Base-by-base conservation (phyloP, 208 protist genomes). In the Tetramitus jugosus region DNA sequence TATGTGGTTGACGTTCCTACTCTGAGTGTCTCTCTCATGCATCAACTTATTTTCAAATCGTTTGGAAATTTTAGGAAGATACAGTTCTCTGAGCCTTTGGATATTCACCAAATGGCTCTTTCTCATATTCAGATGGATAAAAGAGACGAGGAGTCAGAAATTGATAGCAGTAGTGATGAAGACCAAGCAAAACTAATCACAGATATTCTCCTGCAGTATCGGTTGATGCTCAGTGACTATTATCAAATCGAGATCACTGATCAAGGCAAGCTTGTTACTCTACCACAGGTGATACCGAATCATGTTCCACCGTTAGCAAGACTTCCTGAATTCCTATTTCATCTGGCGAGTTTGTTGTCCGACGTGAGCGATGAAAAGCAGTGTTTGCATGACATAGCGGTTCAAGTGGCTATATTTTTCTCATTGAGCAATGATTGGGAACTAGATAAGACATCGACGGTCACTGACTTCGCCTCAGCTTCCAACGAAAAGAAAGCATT, bases 61-160 rank as follows among this genome's bases (percentile, higher is more conserved):
- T 52, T 74, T 37, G 42, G 42, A 13, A 74, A 53, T 6, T 53
- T 74, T 13, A 74, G 37, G 20, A 53, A 74, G 3, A 74, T 74
- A 10, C 33, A 39, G 29, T 53, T 74, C 2, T 3, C 2, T 0
- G 7, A 52, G 39, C n/a, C n/a, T 6, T 43, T 74, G 20, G 42
- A 53, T 53, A 37, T 74, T 39, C 3, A 31, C 3, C 7, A 40
- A 20, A 39, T 65, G 2, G 31, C 6, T 33, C 3, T 26, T 33
- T 29, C 4, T 7, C 14, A 33, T 7, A 29, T 7, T 23, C 4
- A 6, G 4, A 26, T 8, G 6, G 56, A 26, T 62, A 26, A 35
- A 26, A 43, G 26, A 37, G 3, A 26, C 10, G 20, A 71, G 17
- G 39, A 23, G 33, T 13, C 8, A 49, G 2, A 7, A 29, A 33